These are phyloP conservation scores for Penicillium longicatenatum DNA, from an alignment of 495 filamentous ascomycete species.

Conservation along the genomic window DNA sequence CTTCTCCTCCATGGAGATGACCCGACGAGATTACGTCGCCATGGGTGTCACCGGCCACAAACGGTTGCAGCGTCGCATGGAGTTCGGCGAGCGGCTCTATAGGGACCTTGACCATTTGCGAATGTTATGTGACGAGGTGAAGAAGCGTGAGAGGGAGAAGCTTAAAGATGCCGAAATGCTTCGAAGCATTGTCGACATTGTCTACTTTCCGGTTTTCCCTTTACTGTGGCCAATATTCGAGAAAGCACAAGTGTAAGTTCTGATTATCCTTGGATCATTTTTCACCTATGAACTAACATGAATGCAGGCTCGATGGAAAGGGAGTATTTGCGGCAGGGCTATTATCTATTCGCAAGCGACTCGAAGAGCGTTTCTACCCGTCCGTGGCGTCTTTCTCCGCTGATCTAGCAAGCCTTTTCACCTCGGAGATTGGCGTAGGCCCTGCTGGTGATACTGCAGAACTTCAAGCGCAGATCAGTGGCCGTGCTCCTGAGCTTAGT, in stretches of 20 bases:
- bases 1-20: constrained; percentile 96
- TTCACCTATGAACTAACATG: constrained; percentile 35
- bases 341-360: constrained; percentile 58
- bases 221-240: constrained; percentile 80
- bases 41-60: constrained; percentile 85
- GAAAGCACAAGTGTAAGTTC: constrained; percentile 69
- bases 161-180: constrained; percentile 74
- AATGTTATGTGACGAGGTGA: constrained; percentile 65
- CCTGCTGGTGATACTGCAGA: constrained; percentile 54
- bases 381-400: constrained; percentile 72
- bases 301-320: constrained; percentile 68
- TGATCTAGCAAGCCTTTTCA: constrained; percentile 72
- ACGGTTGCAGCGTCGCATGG: constrained; percentile 77
- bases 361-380: constrained; percentile 73
- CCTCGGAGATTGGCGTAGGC: constrained; percentile 61
- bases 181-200: constrained; percentile 73
- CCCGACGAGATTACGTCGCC: constrained; percentile 83
- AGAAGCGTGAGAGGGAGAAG: constrained; percentile 72
- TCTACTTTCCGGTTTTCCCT: constrained; percentile 86
- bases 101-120: constrained; percentile 75
- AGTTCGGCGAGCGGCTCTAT: constrained; percentile 78
- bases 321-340: constrained; percentile 69
- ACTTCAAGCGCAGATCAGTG: constrained; percentile 54
- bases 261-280: background rate
- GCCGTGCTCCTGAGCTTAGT: constrained; percentile 56